These are phyloP conservation scores for Leucocoprinus leucothites DNA, from an alignment of 768 basidiomycete genomes.

Conservation along the genomic window DNA sequence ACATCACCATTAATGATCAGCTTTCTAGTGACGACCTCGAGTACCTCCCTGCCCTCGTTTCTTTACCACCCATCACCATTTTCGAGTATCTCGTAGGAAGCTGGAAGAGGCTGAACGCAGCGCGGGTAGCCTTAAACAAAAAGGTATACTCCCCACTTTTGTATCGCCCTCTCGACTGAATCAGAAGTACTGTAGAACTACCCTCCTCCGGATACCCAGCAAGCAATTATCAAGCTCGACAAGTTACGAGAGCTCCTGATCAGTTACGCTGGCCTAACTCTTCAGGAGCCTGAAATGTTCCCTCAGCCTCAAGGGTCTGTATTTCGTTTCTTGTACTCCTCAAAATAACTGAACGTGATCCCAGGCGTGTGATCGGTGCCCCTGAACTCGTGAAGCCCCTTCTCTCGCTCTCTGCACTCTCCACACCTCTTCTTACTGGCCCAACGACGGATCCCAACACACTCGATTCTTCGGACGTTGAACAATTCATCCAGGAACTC, in stretches of 20 bases:
- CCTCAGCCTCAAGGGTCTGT: slow-evolving; percentile 79
- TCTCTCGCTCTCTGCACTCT: slow-evolving; percentile 66
- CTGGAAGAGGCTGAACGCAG: slow-evolving; percentile 82
- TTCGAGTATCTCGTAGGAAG: slow-evolving; percentile 90
- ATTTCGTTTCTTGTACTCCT: background rate
- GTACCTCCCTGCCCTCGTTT: slow-evolving; percentile 68
- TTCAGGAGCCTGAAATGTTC: slow-evolving; percentile 95
- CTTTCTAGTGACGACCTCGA: slow-evolving; percentile 66
- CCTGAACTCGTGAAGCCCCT: slow-evolving; percentile 82
- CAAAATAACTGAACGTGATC: background rate
- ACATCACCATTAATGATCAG: background rate
- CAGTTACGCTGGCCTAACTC: slow-evolving; percentile 82
- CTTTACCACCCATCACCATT: slow-evolving; percentile 73
- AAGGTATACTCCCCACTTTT: slow-evolving; percentile 42
- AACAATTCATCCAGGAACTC: slow-evolving; percentile 82
- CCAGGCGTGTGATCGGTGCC: slow-evolving; percentile 69
- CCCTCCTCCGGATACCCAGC: slow-evolving; percentile 56
- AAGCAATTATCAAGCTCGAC: slow-evolving; percentile 63
- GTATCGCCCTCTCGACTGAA: background rate
- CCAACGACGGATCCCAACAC: slow-evolving; percentile 42
- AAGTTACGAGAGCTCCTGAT: slow-evolving; percentile 80
- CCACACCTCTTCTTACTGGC: slow-evolving; percentile 57
- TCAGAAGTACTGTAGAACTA: slow-evolving; percentile 41
- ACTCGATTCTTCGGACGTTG: slow-evolving; percentile 66
- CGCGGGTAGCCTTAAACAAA: slow-evolving; percentile 52